A percentile compares a stretch with the other conserved stretches of the same genome.
Conservation (phyloP, 768 basidiomycete species). For the Kwoniella botswanensis region DNA sequence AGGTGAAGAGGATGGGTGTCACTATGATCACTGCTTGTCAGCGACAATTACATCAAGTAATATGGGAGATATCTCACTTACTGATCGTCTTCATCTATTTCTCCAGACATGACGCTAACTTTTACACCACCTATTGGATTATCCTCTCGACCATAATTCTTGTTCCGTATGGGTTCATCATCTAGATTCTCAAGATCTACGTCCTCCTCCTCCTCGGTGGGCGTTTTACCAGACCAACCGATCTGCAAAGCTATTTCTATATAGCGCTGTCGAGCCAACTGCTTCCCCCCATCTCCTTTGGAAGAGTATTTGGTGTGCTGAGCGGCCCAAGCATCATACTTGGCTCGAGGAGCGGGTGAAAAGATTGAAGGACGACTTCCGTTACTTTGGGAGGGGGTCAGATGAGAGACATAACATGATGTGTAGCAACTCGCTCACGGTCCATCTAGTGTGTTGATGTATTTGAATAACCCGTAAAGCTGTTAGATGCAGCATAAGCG, state of each 20-base stretch:
- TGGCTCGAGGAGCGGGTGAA: slow-evolving; percentile 48
- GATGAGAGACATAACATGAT: not conserved
- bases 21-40: not conserved
- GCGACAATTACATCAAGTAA: too few species aligned
- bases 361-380: slow-evolving; percentile 50
- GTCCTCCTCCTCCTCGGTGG: slow-evolving; percentile 28
- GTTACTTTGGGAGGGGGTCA: slow-evolving; percentile 26
- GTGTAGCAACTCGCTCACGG: slow-evolving; percentile 37
- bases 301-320: slow-evolving; percentile 25
- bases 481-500: slow-evolving; percentile 11
- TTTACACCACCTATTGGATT: slow-evolving; percentile 40
- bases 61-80: slow-evolving; percentile 10
- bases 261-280: slow-evolving; percentile 43
- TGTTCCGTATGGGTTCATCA: slow-evolving; percentile 8
- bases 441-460: slow-evolving; percentile 27
- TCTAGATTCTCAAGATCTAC: slow-evolving; percentile 31
- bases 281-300: not conserved
- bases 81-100: slow-evolving; percentile 6
- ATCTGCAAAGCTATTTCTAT: slow-evolving; percentile 42
- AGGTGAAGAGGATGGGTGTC: slow-evolving; percentile 62
- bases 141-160: not conserved
- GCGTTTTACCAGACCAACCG: slow-evolving; percentile 40
- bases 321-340: slow-evolving; percentile 51
- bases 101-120: slow-evolving; percentile 43
- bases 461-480: slow-evolving; percentile 56